phyloP scores from a whole-genome alignment of 2,329 filamentous ascomycete species.

The Diaporthe helianthi region DNA sequence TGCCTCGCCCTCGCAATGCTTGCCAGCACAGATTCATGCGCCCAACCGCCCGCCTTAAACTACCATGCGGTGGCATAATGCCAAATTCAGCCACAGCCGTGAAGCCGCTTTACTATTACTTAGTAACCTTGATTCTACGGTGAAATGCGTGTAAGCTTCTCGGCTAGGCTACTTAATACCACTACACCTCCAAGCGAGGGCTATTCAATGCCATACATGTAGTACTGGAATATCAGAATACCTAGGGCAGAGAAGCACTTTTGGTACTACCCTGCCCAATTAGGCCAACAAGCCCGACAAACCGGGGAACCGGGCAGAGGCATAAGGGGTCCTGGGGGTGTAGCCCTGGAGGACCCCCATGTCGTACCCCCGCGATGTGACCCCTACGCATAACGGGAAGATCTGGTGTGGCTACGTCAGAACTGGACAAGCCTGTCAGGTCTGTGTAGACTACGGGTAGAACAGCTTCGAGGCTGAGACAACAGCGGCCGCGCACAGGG shows the following conservation, averaged over 20 bases:
- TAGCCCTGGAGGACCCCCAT: no score
- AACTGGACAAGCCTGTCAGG: neutral
- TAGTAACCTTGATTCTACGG: neutral
- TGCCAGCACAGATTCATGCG: constrained; percentile 19
- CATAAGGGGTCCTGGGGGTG: neutral
- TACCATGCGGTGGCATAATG: neutral
- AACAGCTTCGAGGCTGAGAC: neutral
- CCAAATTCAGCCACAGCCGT: neutral
- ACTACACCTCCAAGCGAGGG: no score
- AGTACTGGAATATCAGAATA: neutral
- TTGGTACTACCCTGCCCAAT: neutral
- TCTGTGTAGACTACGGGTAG: neutral
- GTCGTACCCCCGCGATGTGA: neutral
- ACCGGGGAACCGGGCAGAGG: constrained; percentile 7
- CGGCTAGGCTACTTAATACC: no score
- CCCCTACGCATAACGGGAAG: neutral
- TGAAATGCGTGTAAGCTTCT: no score
- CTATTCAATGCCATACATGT: neutral
- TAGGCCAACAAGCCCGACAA: neutral
- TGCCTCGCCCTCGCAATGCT: no score
- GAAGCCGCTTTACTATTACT: neutral
- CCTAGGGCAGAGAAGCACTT: no score
- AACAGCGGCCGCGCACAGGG: neutral
- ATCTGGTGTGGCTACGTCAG: neutral
- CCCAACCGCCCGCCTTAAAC: neutral